Base-by-base conservation (phyloP, 116 monocot species). In the Dioscorea cayenensis region DNA sequence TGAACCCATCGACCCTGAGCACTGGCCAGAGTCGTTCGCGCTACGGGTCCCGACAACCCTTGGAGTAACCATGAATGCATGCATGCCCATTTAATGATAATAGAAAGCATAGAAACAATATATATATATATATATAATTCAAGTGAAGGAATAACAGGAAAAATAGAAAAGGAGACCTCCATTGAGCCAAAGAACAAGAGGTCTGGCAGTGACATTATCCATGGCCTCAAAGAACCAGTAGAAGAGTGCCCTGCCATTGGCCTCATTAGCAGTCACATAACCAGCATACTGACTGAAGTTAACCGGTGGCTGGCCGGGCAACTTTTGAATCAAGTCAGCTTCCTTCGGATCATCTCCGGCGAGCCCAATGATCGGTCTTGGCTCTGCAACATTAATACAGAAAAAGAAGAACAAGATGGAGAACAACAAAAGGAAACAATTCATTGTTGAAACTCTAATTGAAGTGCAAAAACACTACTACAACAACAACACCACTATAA, bases 181-280 rank as follows among this genome's bases (percentile, higher is more conserved):
- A 71, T 88, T 88, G 20, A 88, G 84, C 88, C 88, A 88, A 0
- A 88, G 82, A 37, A 88, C 72, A 21, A 88, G 77, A 13, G 88
- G 88, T 38, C 80, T 84, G 49, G 75, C 29, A 18, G 65, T 51
- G 5, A 70, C 64, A n/a, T 49, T 50, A 7, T 63, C 8, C 28
- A 51, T 58, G 23, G 84, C 88, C 72, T 84, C 84, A 51, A 82
- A 77, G 82, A 88, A 84, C 84, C 84, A 88, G 25, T 88, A 88
- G 77, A 88, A 88, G 73, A 88, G 79, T 9, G 88, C 84, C 66
- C 68, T 84, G 21, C 84, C 88, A 13, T 75, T 71, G 22, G 8
- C 20, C 66, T 81, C 69, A 49, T 84, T 66, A 8, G 82, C 79
- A 0, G 79, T 88, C 6, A 88, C 68, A 28, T 88, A 88, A 11